phyloP scores from a whole-genome alignment of 176 grass and related monocot species.

The Saccharum officinarum region DNA sequence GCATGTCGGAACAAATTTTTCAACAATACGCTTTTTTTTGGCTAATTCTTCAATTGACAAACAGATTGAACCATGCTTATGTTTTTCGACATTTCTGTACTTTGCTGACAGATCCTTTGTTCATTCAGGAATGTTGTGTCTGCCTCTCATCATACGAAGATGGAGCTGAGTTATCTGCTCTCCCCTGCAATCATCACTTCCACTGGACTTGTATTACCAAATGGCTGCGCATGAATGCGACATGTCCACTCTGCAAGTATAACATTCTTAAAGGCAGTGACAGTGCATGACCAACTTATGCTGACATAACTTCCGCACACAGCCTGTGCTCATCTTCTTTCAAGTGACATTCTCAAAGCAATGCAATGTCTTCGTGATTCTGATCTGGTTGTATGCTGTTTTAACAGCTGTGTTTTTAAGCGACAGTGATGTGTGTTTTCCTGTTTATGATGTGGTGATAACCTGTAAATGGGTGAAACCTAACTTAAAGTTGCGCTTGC shows the following conservation, averaged over 20 bases:
- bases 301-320: conserved; percentile 36
- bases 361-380: conserved; percentile 1
- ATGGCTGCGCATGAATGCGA: conserved; percentile 84
- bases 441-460: conserved; percentile 9
- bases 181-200: conserved; percentile 95
- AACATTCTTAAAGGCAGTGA: conserved; percentile 93
- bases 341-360: conserved; percentile 4
- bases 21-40: not conserved
- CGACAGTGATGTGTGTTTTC: conserved; percentile 5
- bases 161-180: conserved; percentile 67
- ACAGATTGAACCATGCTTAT: not conserved
- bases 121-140: conserved; percentile 74
- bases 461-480: conserved; percentile 25
- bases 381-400: conserved; percentile 22
- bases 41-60: not conserved
- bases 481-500: not conserved
- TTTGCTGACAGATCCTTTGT: conserved; percentile 28
- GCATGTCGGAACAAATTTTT: not conserved
- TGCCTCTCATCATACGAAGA: conserved; percentile 79
- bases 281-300: conserved; percentile 24
- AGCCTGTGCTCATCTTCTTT: conserved; percentile 2
- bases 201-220: conserved; percentile 78
- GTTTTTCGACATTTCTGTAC: not conserved
- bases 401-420: conserved; percentile 27
- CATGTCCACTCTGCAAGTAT: conserved; percentile 92